Conservation (phyloP, 2,329 filamentous ascomycete genomes). For the Tympanopsis confertula region DNA sequence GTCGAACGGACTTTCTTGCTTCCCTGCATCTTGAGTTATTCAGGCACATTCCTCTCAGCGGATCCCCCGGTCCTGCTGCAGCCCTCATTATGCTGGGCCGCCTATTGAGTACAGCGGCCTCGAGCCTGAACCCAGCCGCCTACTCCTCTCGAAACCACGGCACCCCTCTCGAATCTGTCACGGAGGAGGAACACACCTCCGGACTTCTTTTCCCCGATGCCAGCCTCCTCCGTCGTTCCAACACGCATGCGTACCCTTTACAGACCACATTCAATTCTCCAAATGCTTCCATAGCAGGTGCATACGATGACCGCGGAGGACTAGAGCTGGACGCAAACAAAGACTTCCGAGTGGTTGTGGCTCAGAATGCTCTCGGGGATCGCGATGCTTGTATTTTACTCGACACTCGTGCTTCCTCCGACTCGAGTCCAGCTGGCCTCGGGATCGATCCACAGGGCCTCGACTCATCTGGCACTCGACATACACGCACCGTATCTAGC, state of each 20-base stretch:
- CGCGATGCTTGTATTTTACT: constrained; percentile 30
- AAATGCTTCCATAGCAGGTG: constrained; percentile 24
- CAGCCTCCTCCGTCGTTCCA: constrained; percentile 24
- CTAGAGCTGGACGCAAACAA: constrained; percentile 27
- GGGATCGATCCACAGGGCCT: constrained; percentile 18
- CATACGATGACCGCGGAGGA: constrained; percentile 31
- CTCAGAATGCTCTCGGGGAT: constrained; percentile 32
- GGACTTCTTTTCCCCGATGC: constrained; percentile 31
- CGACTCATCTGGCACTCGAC: constrained; percentile 15
- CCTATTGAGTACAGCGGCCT: constrained; percentile 26
- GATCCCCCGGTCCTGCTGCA: background rate
- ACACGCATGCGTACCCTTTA: constrained; percentile 23
- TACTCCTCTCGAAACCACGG: constrained; percentile 20
- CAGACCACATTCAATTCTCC: constrained; percentile 27
- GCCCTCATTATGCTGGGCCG: constrained; percentile 24
- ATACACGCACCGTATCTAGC: constrained; percentile 21
- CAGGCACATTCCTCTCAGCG: background rate
- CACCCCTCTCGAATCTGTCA: constrained; percentile 29
- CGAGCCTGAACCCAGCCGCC: constrained; percentile 24
- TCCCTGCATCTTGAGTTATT: background rate
- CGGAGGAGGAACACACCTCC: constrained; percentile 33
- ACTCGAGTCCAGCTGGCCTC: constrained; percentile 16
- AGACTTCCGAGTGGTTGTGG: constrained; percentile 30
- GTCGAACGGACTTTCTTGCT: background rate
- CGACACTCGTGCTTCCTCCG: constrained; percentile 21